Evolutionary conservation across 2,329 filamentous ascomycete species (phyloP).

Genomic region (Leptodontidium sp.): DNA sequence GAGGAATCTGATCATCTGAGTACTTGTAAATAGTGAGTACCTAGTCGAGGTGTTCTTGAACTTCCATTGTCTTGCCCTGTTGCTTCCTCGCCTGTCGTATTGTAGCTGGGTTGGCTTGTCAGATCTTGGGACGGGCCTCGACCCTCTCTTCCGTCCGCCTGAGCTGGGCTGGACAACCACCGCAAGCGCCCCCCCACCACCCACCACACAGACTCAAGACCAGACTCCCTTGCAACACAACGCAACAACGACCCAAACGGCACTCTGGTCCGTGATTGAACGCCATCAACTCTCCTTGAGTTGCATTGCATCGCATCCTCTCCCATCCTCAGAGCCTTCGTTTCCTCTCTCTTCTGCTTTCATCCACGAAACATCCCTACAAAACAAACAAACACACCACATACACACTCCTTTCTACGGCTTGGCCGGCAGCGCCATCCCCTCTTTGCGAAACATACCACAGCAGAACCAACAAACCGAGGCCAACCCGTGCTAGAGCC

Average conservation of each 20-base stretch:
- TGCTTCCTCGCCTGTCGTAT: too few species aligned
- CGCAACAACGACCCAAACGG: background rate
- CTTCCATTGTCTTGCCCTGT: too few species aligned
- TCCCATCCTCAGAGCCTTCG: background rate
- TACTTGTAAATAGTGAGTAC: background rate
- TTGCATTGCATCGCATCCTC: constrained; percentile 5
- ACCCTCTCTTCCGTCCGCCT: too few species aligned
- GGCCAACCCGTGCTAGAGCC: background rate
- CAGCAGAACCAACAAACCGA: background rate
- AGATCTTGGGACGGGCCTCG: background rate
- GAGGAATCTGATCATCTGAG: constrained; percentile 1
- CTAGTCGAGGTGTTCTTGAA: too few species aligned
- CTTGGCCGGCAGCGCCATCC: background rate
- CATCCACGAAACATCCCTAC: constrained; percentile 5
- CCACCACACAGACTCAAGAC: constrained; percentile 8
- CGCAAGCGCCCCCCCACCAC: constrained; percentile 7
- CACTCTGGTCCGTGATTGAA: background rate
- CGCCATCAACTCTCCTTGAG: constrained; percentile 2
- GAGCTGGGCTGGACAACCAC: background rate
- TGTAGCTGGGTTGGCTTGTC: background rate
- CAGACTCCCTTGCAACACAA: background rate
- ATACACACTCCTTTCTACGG: constrained; percentile 20
- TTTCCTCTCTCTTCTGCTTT: constrained; percentile 13
- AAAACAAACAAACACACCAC: constrained; percentile 11
- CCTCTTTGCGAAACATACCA: constrained; percentile 12